A percentile compares a stretch with the other conserved stretches of the same genome.
These are phyloP conservation scores for Solioccasus polychromus DNA, from an alignment of 768 basidiomycete species.

Conservation along the genomic window DNA sequence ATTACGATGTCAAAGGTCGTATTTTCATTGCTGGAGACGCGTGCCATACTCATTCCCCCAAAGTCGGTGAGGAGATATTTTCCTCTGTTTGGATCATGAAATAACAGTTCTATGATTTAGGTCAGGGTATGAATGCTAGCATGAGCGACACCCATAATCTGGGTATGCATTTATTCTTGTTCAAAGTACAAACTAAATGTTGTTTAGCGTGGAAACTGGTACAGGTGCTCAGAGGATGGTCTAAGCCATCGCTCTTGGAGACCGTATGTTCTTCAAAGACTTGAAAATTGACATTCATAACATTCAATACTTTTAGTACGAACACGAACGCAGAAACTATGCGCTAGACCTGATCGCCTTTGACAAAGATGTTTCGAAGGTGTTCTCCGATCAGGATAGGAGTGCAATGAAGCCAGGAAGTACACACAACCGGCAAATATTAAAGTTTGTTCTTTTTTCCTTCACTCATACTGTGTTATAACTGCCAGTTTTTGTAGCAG, in stretches of 20 bases:
- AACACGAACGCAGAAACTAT: conserved; percentile 59
- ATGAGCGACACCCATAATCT: neutral
- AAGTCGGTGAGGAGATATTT: conserved; percentile 41
- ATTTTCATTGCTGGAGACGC: conserved; percentile 74
- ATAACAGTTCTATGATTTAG: neutral
- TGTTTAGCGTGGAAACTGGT: neutral
- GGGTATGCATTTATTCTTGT: neutral
- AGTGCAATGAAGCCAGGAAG: too few relatives aligned
- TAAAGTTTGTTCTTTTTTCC: too few relatives aligned
- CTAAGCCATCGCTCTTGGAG: conserved; percentile 33
- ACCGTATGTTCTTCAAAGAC: conserved; percentile 27
- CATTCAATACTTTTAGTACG: conserved; percentile 46
- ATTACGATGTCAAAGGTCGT: conserved; percentile 52
- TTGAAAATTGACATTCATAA: neutral
- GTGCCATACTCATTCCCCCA: conserved; percentile 60
- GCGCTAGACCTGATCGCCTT: conserved; percentile 69
- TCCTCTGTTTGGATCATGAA: neutral
- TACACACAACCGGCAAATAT: too few relatives aligned
- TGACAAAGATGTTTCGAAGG: conserved; percentile 59
- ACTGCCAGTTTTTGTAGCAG: conserved; percentile 22
- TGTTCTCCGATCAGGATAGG: too few relatives aligned
- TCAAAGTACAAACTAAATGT: neutral
- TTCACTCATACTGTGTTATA: too few relatives aligned
- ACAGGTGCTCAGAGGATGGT: conserved; percentile 28
- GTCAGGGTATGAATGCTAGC: neutral